A percentile compares a stretch with the other conserved stretches of the same genome.
Evolutionary conservation across 1,139 yeast genomes (phyloP).

Genomic region (Saccharomyces hybrid): DNA sequence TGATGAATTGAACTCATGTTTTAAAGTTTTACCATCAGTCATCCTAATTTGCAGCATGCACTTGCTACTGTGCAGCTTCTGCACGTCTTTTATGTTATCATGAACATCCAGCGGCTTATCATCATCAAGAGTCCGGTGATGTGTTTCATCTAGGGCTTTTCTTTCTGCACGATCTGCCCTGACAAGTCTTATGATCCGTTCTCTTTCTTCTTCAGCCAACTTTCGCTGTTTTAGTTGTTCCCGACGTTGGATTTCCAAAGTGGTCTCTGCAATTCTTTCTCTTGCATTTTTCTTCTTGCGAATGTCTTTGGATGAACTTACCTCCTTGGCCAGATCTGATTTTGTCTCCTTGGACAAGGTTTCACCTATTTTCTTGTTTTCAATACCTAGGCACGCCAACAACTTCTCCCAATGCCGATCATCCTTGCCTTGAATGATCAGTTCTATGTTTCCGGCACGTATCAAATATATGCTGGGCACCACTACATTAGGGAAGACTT

Average conservation of each 20-base stretch:
- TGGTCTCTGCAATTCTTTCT: conserved; percentile 36
- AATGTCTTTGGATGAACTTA: background rate
- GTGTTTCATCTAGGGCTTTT: conserved; percentile 8
- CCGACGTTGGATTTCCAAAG: conserved; percentile 37
- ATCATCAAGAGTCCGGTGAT: conserved; percentile 1
- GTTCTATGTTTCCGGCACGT: conserved; percentile 40
- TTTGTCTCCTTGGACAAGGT: background rate
- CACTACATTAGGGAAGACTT: conserved; percentile 41
- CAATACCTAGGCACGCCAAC: conserved; percentile 1
- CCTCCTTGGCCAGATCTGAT: background rate
- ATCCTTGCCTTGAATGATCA: conserved; percentile 34
- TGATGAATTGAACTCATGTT: conserved; percentile 18
- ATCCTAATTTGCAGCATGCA: conserved; percentile 24
- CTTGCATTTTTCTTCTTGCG: conserved; percentile 25
- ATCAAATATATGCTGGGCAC: conserved; percentile 47
- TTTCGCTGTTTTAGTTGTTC: conserved; percentile 35
- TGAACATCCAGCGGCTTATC: conserved; percentile 9
- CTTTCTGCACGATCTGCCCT: conserved; percentile 24
- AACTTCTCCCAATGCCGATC: conserved; percentile 1
- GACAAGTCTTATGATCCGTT: conserved; percentile 41
- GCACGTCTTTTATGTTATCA: conserved; percentile 14
- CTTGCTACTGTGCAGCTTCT: conserved; percentile 3
- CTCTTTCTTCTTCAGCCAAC: conserved; percentile 42
- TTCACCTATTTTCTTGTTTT: background rate
- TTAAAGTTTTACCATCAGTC: conserved; percentile 21